These are phyloP conservation scores for Teunomyces gatunensis DNA, from an alignment of 805 yeast species.

Conservation along the genomic window DNA sequence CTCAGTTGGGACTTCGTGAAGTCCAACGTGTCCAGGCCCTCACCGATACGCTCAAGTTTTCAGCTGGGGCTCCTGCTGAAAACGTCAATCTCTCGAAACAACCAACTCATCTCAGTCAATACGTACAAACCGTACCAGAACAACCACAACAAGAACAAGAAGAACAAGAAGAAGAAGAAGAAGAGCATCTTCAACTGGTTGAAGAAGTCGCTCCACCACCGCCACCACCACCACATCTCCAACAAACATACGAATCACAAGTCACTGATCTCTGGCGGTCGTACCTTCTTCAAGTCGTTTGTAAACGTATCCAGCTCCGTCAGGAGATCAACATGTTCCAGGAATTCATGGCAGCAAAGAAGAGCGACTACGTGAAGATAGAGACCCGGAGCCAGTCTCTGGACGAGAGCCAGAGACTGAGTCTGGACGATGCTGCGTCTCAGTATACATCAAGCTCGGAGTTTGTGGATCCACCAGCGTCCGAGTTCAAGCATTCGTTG, in stretches of 20 bases:
- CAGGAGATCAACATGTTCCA: constrained; percentile 41
- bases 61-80: constrained; percentile 24
- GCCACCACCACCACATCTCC: constrained; percentile 20
- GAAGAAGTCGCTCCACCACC: constrained; percentile 14
- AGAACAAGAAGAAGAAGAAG: background rate
- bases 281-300: constrained; percentile 34
- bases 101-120: background rate
- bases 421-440: background rate
- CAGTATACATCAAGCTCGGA: background rate
- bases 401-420: background rate
- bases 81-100: constrained; percentile 10
- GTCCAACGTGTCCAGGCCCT: constrained; percentile 16
- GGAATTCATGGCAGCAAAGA: constrained; percentile 12
- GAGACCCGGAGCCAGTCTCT: too few relatives aligned
- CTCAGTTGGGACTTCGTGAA: constrained; percentile 20
- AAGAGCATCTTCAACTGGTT: too few relatives aligned
- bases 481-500: constrained; percentile 23
- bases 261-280: constrained; percentile 28
- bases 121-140: background rate
- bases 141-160: background rate
- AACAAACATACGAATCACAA: constrained; percentile 3
- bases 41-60: constrained; percentile 20
- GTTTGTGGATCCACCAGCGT: constrained; percentile 15
- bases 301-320: constrained; percentile 36
- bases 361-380: background rate